Conservation (phyloP, 2,329 filamentous ascomycete genomes). For the Ceratocystis papillata region DNA sequence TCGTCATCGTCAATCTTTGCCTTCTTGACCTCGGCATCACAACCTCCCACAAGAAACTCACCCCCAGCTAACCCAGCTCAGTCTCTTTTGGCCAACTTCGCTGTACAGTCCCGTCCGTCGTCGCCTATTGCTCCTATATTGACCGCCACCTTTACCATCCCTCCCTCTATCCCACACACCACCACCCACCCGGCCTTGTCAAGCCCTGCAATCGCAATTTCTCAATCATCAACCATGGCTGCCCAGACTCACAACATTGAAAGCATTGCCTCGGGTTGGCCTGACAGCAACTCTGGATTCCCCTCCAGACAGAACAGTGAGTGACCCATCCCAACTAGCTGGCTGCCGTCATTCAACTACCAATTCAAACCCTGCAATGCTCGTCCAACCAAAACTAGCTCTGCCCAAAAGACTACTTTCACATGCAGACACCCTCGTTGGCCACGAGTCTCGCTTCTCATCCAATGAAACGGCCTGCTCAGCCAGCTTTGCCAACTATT, state of each 20-base stretch:
- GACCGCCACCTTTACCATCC: neutral
- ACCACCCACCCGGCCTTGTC: neutral
- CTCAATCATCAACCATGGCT: neutral
- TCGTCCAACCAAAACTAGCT: neutral
- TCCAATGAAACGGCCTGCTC: too few species aligned
- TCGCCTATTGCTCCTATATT: neutral
- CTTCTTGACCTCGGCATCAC: neutral
- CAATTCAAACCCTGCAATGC: neutral
- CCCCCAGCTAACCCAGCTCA: neutral
- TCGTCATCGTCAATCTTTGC: neutral
- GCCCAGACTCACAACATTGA: slow-evolving; percentile 4
- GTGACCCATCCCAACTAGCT: neutral
- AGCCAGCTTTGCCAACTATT: neutral
- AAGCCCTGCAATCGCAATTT: neutral
- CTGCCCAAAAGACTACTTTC: neutral
- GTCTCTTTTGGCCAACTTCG: neutral
- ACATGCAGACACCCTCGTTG: slow-evolving; percentile 4
- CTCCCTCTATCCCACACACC: neutral
- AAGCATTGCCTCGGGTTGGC: slow-evolving; percentile 2
- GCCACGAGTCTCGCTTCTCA: too few species aligned
- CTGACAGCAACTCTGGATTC: neutral
- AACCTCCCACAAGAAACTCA: neutral
- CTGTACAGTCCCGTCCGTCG: neutral
- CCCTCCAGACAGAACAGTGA: neutral
- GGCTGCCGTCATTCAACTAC: neutral